Percentiles rank a stretch among this genome's conserved stretches.
Evolutionary conservation across 1,284 basidiomycete species (phyloP).

Genomic region (Malassezia vespertilionis): DNA sequence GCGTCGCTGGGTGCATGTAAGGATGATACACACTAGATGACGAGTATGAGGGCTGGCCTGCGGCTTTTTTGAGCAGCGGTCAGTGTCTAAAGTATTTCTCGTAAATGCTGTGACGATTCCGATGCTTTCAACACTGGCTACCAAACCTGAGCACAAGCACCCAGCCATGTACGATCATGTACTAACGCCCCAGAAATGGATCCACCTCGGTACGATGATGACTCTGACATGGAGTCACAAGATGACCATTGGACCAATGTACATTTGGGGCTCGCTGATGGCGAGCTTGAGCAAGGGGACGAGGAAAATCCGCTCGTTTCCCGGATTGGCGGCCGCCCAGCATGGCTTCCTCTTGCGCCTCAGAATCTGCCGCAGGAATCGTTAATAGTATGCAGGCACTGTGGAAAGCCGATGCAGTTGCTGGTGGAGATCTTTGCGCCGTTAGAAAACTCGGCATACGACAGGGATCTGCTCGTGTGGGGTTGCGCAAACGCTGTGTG

Average conservation of each 20-base stretch:
- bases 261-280: slow-evolving; percentile 41
- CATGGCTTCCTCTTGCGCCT: slow-evolving; percentile 29
- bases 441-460: slow-evolving; percentile 37
- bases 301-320: slow-evolving; percentile 44
- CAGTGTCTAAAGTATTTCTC: slow-evolving; percentile 7
- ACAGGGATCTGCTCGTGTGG: slow-evolving; percentile 43
- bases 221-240: slow-evolving; percentile 34
- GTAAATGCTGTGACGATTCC: slow-evolving; percentile 21
- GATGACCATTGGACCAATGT: slow-evolving; percentile 31
- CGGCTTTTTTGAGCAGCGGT: neutral
- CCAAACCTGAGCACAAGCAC: slow-evolving; percentile 30
- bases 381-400: slow-evolving; percentile 24
- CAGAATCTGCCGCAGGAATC: slow-evolving; percentile 21
- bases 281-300: slow-evolving; percentile 34
- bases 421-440: slow-evolving; percentile 47
- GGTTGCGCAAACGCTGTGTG: slow-evolving; percentile 36
- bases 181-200: slow-evolving; percentile 23
- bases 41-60: slow-evolving; percentile 34
- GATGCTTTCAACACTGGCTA: slow-evolving; percentile 40
- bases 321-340: slow-evolving; percentile 38
- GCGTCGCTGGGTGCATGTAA: neutral
- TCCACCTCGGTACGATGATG: slow-evolving; percentile 21
- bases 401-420: slow-evolving; percentile 40
- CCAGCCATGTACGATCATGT: neutral
- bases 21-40: slow-evolving; percentile 40